Evolutionary conservation across 2,329 filamentous ascomycete genomes (phyloP).

Genomic region (Didymellaceae sp.): DNA sequence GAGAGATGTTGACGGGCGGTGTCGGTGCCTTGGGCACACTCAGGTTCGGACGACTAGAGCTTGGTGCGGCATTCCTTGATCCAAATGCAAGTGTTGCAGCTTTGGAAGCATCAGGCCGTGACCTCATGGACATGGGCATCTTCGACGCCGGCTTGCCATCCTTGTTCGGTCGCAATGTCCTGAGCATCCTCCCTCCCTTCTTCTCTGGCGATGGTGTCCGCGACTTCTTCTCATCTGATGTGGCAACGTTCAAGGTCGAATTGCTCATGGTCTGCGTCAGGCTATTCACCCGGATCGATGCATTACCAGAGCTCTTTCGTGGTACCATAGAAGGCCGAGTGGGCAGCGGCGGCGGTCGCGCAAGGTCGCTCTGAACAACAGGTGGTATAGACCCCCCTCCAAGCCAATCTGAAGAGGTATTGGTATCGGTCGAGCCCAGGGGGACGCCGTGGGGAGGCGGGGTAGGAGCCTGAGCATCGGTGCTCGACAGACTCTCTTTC

Average conservation of each 20-base stretch:
- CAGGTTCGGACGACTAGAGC: conserved; percentile 24
- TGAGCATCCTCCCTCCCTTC: conserved; percentile 62
- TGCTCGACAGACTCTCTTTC: conserved; percentile 43
- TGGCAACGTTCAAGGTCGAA: conserved; percentile 43
- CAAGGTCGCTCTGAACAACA: conserved; percentile 79
- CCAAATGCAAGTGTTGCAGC: conserved; percentile 69
- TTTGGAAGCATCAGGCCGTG: conserved; percentile 63
- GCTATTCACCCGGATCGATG: conserved; percentile 30
- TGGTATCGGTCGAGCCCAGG: conserved; percentile 17
- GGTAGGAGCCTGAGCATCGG: conserved; percentile 31
- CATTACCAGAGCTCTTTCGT: conserved; percentile 55
- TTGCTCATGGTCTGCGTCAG: conserved; percentile 31
- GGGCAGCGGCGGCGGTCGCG: conserved; percentile 69
- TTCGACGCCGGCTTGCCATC: conserved; percentile 56
- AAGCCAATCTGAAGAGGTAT: conserved; percentile 62
- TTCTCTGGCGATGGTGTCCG: conserved; percentile 69
- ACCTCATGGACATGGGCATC: conserved; percentile 53
- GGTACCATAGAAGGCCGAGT: conserved; percentile 58
- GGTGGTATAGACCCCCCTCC: conserved; percentile 83
- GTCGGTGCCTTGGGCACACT: conserved; percentile 23
- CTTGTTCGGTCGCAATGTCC: conserved; percentile 58
- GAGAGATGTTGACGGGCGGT: conserved; percentile 27
- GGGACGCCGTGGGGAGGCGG: conserved; percentile 32
- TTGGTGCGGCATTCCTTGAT: conserved; percentile 36
- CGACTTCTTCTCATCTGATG: conserved; percentile 53